Base-by-base conservation (phyloP, 306 rosid species). In the Amphicarpaea edgeworthii region DNA sequence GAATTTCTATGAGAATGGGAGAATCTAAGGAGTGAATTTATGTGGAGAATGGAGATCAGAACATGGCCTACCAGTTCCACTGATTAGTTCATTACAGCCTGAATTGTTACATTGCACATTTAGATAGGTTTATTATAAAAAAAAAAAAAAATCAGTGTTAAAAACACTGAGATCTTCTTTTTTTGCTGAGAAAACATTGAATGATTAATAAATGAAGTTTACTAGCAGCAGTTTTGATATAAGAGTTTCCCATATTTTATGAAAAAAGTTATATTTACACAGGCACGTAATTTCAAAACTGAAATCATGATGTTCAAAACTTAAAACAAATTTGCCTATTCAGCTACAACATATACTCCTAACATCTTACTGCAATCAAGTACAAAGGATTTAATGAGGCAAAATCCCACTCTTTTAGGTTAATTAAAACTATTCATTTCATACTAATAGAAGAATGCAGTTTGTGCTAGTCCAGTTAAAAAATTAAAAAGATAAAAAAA, bases 221-320 rank as follows among this genome's bases (percentile, higher is more conserved):
- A 34, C 14, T 17, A 14, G 49, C 50, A 47, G 58, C 46, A 21
- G 8, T 40, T 46, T 21, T 28, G 46, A 66, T n/a, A 50, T 40
- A 53, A 9, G 9, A 46, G 26, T 62, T 32, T 73, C 40, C 42
- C 26, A 62, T 16, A 62, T 34, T 12, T 42, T 38, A 38, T 8
- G 14, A n/a, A 63, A 38, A 64, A 14, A 50, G 1, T 16, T 1
- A 4, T 20, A 49, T 8, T 64, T 23, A 72, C 6, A 61, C 9
- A 14, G 32, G 38, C 49, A 60, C 47, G 49, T 64, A 38, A 15
- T 49, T 63, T 49, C 72, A 76, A 45, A 59, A n/a, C 40, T 62
- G 21, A 47, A 49, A 46, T 20, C n/a, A 62, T 28, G 12, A 46
- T 62, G 38, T 15, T 72, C n/a, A 32, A n/a, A n/a, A n/a, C n/a